These are phyloP conservation scores for Phytophthora hybrid DNA, from an alignment of 352 stramenopile genomes.

Conservation along the genomic window DNA sequence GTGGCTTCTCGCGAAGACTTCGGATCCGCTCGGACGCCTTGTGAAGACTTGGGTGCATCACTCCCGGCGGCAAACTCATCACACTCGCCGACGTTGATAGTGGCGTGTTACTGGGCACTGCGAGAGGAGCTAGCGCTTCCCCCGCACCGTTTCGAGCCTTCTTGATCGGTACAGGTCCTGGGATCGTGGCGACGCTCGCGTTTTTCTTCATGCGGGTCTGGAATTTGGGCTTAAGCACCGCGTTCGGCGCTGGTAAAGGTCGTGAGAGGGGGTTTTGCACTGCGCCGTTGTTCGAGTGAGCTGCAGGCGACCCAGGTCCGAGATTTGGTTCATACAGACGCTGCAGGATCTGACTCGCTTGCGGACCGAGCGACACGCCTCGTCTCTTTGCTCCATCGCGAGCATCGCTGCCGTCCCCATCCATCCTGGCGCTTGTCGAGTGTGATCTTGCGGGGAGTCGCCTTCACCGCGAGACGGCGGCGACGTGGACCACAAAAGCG, in stretches of 20 bases:
- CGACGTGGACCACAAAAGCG: not conserved
- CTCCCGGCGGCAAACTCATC: constrained; percentile 28
- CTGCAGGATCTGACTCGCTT: constrained; percentile 71
- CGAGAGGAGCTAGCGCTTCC: not conserved
- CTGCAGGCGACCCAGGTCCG: constrained; percentile 32
- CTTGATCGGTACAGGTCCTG: not conserved
- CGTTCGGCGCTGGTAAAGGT: constrained; percentile 4
- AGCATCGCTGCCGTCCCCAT: constrained; percentile 9
- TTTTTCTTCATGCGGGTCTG: constrained; percentile 59
- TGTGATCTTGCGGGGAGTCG: constrained; percentile 24
- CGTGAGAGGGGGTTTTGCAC: constrained; percentile 10
- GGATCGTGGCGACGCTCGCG: constrained; percentile 46
- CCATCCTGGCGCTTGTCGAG: constrained; percentile 4
- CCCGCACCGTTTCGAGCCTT: not conserved
- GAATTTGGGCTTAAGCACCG: constrained; percentile 55
- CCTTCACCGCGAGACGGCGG: constrained; percentile 5
- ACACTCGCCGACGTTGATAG: constrained; percentile 48
- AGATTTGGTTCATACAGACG: constrained; percentile 73
- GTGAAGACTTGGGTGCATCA: constrained; percentile 65
- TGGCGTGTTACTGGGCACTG: not conserved
- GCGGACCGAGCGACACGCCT: constrained; percentile 54
- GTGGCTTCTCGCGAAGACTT: constrained; percentile 51
- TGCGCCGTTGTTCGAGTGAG: not conserved
- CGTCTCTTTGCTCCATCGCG: constrained; percentile 69
- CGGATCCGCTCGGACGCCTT: constrained; percentile 68